Base-by-base conservation (phyloP, 306 rosid species). In the Gillenia trifoliata region DNA sequence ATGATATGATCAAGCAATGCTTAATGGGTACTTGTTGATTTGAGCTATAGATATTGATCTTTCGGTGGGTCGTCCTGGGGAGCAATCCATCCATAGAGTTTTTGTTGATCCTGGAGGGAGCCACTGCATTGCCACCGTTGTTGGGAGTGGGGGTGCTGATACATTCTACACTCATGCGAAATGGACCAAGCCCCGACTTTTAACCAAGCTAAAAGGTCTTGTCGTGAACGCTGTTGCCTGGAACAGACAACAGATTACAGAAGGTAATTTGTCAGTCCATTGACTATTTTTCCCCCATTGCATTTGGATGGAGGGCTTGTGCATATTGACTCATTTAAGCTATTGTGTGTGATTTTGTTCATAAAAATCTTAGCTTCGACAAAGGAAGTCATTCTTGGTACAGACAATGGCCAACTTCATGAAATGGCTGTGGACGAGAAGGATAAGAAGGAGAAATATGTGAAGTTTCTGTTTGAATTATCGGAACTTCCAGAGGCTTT, bases 71-170 rank as follows among this genome's bases (percentile, higher is more conserved):
- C 93, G 96, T 69, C 87, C 97, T 11, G 98, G 96, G 55, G 98
- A 94, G 76, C 96, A 89, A 76, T 94, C 98, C 26, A 91, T 94
- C 84, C 98, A 94, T 81, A 88, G 95, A 68, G 91, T 94, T 26
- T 94, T 91, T 82, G 96, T 91, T 76, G 98, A 91, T 88, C 93
- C 97, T 61, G 97, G 98, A 59, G 98, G 97, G 70, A 88, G 98
- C 79, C 98, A 94, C 75, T 91, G 96, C 73, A 91, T 94, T 77
- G 91, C 95, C 74, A 87, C 90, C 23, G 85, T 91, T 74, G 83
- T 85, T 75, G 98, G 97, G 56, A 77, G 71, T 25, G 96, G 94
- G 8, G 94, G 96, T 45, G 88, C 94, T 52, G 97, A 94, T 75
- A 90, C 97, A 8, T 94, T 91, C 80, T 94, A 93, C 52, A 86